A percentile compares a stretch with the other conserved stretches of the same genome.
These are phyloP conservation scores for Allantophomopsis lycopodina DNA, from an alignment of 2,329 filamentous ascomycete species.

Conservation along the genomic window DNA sequence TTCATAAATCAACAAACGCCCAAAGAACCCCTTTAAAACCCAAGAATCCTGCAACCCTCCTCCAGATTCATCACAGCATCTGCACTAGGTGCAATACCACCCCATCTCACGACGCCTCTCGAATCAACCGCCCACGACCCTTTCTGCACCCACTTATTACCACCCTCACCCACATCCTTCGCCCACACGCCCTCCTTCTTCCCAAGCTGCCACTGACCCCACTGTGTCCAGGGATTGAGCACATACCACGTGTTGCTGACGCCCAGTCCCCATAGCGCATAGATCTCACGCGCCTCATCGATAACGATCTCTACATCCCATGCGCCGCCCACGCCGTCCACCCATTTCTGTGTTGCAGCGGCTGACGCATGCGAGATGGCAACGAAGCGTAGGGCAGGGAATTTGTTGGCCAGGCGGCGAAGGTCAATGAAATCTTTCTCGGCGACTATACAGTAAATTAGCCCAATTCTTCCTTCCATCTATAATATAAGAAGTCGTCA, in stretches of 20 bases:
- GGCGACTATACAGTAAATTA: constrained; percentile 33
- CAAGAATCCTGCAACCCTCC: neutral
- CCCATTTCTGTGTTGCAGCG: constrained; percentile 35
- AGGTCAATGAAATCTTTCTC: constrained; percentile 51
- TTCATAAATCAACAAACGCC: too few species aligned
- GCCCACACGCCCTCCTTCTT: constrained; percentile 50
- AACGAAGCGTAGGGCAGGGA: constrained; percentile 40
- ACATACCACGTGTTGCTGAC: constrained; percentile 48
- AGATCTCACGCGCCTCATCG: constrained; percentile 46
- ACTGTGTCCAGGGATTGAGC: constrained; percentile 41
- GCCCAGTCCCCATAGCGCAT: constrained; percentile 54
- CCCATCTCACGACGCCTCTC: constrained; percentile 35
- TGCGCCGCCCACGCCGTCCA: constrained; percentile 13
- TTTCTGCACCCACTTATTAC: constrained; percentile 53
- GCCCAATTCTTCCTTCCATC: too few species aligned
- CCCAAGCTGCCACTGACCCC: constrained; percentile 40
- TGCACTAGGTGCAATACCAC: constrained; percentile 22
- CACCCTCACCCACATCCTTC: constrained; percentile 47
- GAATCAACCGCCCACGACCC: constrained; percentile 47
- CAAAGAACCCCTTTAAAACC: neutral
- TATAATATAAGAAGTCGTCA: too few species aligned
- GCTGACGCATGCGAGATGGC: constrained; percentile 49
- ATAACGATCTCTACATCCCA: constrained; percentile 42
- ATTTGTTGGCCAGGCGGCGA: constrained; percentile 34
- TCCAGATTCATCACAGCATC: neutral